Percentiles rank a stretch among this genome's conserved stretches.
These are phyloP conservation scores for Priceomyces melissophilus DNA, from an alignment of 805 yeast species.

Conservation along the genomic window DNA sequence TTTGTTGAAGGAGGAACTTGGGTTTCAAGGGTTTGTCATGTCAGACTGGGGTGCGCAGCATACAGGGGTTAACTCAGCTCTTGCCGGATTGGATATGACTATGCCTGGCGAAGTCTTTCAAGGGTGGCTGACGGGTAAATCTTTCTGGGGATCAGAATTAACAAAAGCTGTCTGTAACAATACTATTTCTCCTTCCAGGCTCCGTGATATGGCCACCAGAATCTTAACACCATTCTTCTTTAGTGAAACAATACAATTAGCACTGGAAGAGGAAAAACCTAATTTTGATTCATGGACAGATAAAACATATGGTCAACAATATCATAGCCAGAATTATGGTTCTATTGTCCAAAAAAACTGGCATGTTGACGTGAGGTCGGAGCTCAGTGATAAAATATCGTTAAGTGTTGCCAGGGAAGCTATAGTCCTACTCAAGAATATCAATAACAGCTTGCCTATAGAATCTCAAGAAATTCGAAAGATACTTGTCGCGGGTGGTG, in stretches of 20 bases:
- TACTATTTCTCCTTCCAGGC: constrained; percentile 49
- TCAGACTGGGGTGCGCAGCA: constrained; percentile 69
- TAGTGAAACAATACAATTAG: constrained; percentile 33
- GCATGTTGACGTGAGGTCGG: constrained; percentile 52
- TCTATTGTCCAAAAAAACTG: constrained; percentile 52
- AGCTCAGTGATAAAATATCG: constrained; percentile 47
- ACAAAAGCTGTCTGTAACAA: constrained; percentile 54
- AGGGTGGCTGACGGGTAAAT: constrained; percentile 27
- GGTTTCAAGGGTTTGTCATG: constrained; percentile 66
- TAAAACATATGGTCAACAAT: constrained; percentile 52
- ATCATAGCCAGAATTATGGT: constrained; percentile 52
- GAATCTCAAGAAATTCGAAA: constrained; percentile 39
- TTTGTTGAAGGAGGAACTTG: constrained; percentile 56
- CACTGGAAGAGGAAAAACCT: constrained; percentile 43
- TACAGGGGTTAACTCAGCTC: constrained; percentile 51
- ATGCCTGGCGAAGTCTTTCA: constrained; percentile 61
- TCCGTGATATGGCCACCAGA: constrained; percentile 61
- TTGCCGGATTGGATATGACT: constrained; percentile 62
- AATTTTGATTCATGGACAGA: constrained; percentile 59
- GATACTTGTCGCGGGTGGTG: constrained; percentile 48
- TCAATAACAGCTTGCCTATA: constrained; percentile 51
- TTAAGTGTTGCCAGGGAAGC: constrained; percentile 56
- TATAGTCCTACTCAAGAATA: constrained; percentile 52
- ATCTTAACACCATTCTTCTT: constrained; percentile 56
- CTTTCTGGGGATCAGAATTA: constrained; percentile 56